Conservation (phyloP, 768 basidiomycete species). For the Lactifluus rugatus region DNA sequence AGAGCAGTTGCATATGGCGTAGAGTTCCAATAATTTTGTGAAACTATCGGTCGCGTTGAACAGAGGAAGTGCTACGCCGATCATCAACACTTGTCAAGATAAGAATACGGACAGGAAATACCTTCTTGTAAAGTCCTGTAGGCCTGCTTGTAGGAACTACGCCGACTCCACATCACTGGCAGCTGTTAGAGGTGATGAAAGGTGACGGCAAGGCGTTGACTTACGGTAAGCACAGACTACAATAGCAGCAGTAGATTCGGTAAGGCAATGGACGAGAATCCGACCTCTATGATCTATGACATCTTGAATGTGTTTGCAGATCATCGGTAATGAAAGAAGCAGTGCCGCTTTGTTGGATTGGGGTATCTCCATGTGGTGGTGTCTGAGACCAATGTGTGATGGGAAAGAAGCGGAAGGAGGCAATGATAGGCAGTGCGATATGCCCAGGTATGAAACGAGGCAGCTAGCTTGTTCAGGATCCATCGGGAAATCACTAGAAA, state of each 20-base stretch:
- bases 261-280: slow-evolving; percentile 45
- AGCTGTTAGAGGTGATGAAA: not conserved
- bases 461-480: slow-evolving; percentile 41
- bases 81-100: not conserved
- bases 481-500: slow-evolving; percentile 44
- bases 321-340: slow-evolving; percentile 36
- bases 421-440: slow-evolving; percentile 46
- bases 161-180: slow-evolving; percentile 41
- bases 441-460: slow-evolving; percentile 40
- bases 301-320: slow-evolving; percentile 37
- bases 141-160: slow-evolving; percentile 33
- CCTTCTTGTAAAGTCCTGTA: slow-evolving; percentile 17
- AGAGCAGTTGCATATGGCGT: slow-evolving; percentile 7
- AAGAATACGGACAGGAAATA: not conserved
- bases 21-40: slow-evolving; percentile 12
- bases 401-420: slow-evolving; percentile 40
- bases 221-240: slow-evolving; percentile 45
- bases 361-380: slow-evolving; percentile 36
- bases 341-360: slow-evolving; percentile 32
- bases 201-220: slow-evolving; percentile 14
- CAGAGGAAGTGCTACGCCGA: slow-evolving; percentile 8
- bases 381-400: slow-evolving; percentile 27
- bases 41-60: slow-evolving; percentile 15
- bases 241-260: slow-evolving; percentile 46
- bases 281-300: slow-evolving; percentile 34